Evolutionary conservation across 164 flowering plant genomes (phyloP).

Genomic region (Amborella trichopoda): DNA sequence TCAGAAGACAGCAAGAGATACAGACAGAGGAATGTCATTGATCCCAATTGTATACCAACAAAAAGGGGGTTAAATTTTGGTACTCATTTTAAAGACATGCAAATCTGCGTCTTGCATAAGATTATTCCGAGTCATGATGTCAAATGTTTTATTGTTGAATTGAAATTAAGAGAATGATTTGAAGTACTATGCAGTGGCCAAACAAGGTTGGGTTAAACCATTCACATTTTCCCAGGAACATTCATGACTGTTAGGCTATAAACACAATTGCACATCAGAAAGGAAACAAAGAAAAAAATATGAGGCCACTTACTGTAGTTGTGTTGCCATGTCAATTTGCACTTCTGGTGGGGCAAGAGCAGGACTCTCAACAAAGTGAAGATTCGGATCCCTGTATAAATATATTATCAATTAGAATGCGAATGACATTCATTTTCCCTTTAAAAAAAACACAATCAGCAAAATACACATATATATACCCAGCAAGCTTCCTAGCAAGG

Average conservation of each 20-base stretch:
- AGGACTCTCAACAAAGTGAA: constrained; percentile 59
- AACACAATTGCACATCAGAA: neutral
- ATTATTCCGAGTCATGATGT: too few species aligned
- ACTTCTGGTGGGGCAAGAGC: constrained; percentile 67
- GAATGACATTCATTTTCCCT: too few species aligned
- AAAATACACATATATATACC: constrained; percentile 21
- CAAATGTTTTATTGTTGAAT: too few species aligned
- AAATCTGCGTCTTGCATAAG: too few species aligned
- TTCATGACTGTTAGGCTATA: too few species aligned
- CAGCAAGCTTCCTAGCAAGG: constrained; percentile 79
- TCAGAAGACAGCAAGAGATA: neutral
- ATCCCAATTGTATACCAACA: too few species aligned
- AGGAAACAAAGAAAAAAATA: neutral
- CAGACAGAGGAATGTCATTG: neutral
- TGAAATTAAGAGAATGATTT: too few species aligned
- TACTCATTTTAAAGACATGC: too few species aligned
- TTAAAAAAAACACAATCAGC: neutral
- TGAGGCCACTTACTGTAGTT: constrained; percentile 24
- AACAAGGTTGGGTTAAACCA: too few species aligned
- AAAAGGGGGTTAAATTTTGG: too few species aligned
- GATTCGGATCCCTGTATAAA: constrained; percentile 35
- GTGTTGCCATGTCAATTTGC: constrained; percentile 42
- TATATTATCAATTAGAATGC: neutral
- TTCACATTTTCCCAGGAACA: too few species aligned
- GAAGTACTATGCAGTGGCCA: too few species aligned